These are phyloP conservation scores for Solanum gandarillasii DNA, from an alignment of 257 asterid species.

Conservation along the genomic window DNA sequence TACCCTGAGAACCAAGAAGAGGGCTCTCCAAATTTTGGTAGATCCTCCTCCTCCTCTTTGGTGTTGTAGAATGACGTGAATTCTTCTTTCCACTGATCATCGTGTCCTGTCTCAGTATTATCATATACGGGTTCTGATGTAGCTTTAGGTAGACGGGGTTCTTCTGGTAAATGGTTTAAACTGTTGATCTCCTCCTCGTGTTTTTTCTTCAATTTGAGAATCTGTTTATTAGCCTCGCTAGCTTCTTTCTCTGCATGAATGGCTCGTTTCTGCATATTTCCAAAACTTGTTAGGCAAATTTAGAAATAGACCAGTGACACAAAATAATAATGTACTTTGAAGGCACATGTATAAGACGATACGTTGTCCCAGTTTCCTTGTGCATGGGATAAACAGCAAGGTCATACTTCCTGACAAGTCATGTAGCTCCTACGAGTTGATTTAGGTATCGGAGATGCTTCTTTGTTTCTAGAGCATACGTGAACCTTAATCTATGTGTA, in stretches of 20 bases:
- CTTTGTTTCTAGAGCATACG: neutral
- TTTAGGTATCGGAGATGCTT: neutral
- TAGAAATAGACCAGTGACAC: neutral
- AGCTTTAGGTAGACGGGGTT: slow-evolving; percentile 23
- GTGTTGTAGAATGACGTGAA: slow-evolving; percentile 61
- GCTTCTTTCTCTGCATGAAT: slow-evolving; percentile 62
- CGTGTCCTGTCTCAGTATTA: neutral
- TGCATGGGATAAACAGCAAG: neutral
- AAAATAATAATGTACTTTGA: neutral
- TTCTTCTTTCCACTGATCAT: slow-evolving; percentile 68
- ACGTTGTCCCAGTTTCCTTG: neutral
- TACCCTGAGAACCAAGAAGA: slow-evolving; percentile 92
- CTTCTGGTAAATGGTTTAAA: slow-evolving; percentile 22
- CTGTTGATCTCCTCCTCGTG: slow-evolving; percentile 16
- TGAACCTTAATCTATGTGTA: neutral
- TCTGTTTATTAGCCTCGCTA: slow-evolving; percentile 46
- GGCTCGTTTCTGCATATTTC: slow-evolving; percentile 61
- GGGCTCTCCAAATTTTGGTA: slow-evolving; percentile 14
- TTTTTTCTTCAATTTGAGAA: slow-evolving; percentile 37
- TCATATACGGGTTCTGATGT: slow-evolving; percentile 10
- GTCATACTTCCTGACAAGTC: neutral
- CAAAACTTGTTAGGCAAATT: neutral
- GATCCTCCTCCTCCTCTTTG: slow-evolving; percentile 56
- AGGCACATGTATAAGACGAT: neutral
- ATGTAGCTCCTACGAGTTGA: neutral